Conservation (phyloP, 441 rosid species). For the Hura crepitans region DNA sequence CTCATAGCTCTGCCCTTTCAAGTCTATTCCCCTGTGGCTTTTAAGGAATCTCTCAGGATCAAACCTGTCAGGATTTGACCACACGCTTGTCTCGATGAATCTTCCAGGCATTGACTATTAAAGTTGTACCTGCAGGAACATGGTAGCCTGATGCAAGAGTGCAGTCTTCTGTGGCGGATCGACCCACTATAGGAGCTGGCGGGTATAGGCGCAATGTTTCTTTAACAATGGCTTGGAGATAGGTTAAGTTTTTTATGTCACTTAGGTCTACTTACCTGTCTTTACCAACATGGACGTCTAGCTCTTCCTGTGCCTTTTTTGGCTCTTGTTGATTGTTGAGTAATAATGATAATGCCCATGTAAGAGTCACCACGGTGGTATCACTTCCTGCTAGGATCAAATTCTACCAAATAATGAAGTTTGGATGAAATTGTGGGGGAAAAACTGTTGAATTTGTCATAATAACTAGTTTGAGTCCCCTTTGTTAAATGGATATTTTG, state of each 20-base stretch:
- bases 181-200: conserved; percentile 41
- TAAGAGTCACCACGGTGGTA: conserved; percentile 39
- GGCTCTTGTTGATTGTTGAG: conserved; percentile 37
- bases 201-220: conserved; percentile 52
- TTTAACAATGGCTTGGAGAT: conserved; percentile 48
- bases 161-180: conserved; percentile 47
- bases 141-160: conserved; percentile 35
- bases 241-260: conserved; percentile 41
- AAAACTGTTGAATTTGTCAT: too few relatives aligned
- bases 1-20: conserved; percentile 31
- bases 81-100: conserved; percentile 38
- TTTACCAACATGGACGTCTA: conserved; percentile 42
- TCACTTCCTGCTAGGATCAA: conserved; percentile 51
- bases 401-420: conserved; percentile 27
- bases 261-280: conserved; percentile 43
- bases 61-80: conserved; percentile 36
- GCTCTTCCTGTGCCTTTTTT: conserved; percentile 45
- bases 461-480: too few relatives aligned
- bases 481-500: too few relatives aligned
- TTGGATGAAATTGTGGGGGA: background rate
- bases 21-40: conserved; percentile 24
- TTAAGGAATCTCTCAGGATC: conserved; percentile 37
- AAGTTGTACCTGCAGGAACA: conserved; percentile 40
- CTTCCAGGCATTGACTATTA: conserved; percentile 54
- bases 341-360: conserved; percentile 36